Percentiles rank a stretch among this genome's conserved stretches.
Conservation (phyloP, 768 basidiomycete species). For the Punctularia strigosozonata region DNA sequence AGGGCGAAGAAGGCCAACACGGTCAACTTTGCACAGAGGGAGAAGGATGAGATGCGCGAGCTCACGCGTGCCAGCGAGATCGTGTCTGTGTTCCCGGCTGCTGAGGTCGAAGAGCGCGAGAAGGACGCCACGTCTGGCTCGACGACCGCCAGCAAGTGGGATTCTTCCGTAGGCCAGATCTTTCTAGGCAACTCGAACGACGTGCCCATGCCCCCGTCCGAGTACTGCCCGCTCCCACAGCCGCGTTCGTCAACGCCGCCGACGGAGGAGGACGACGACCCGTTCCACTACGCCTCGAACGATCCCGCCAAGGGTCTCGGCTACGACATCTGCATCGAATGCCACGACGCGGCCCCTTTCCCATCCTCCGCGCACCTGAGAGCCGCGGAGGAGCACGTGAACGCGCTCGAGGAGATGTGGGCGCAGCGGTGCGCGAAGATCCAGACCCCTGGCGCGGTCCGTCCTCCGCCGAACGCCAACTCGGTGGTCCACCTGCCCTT, state of each 20-base stretch:
- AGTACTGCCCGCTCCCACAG: not conserved
- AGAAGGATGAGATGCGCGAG: conserved; percentile 85
- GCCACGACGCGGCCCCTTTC: conserved; percentile 71
- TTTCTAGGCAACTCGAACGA: conserved; percentile 80
- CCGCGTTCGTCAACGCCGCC: conserved; percentile 4
- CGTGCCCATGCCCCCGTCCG: conserved; percentile 33
- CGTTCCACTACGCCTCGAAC: conserved; percentile 25
- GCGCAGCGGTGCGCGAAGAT: conserved; percentile 26
- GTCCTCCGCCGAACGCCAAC: conserved; percentile 60
- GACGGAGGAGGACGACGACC: conserved; percentile 8
- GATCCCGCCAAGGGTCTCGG: conserved; percentile 45
- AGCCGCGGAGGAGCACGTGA: conserved; percentile 67
- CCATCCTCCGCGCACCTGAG: conserved; percentile 55
- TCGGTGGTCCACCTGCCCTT: conserved; percentile 67
- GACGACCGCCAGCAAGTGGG: conserved; percentile 33
- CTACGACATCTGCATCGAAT: conserved; percentile 83
- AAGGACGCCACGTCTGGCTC: conserved; percentile 15
- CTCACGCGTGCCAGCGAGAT: conserved; percentile 79
- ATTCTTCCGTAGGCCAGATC: conserved; percentile 51
- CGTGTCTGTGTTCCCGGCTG: conserved; percentile 13
- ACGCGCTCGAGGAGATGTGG: conserved; percentile 58
- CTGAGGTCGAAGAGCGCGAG: conserved; percentile 24
- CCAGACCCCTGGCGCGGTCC: conserved; percentile 19
- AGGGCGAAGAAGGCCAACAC: conserved; percentile 32
- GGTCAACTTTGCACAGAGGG: conserved; percentile 71